Base-by-base conservation (phyloP, 305 asterid genomes). In the Rubia peregrina region DNA sequence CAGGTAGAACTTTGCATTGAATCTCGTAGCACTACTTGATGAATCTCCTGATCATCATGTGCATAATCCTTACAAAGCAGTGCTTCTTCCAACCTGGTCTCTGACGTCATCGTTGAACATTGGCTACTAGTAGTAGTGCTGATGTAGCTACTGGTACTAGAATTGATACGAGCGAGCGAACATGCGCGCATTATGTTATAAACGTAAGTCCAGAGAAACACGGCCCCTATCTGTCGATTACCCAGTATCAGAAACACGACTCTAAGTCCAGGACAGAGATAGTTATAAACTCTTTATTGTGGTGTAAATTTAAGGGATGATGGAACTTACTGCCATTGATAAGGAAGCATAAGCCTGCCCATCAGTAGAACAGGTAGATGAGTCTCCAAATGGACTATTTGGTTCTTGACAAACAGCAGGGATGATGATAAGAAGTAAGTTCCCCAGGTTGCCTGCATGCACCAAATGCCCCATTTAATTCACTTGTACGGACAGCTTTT, bases 311-410 rank as follows among this genome's bases (percentile, higher is more conserved):
- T 6, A 43, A 6, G 48, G 61, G 65, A 70, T 17, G 48, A 21
- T 22, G 65, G 19, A 5, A 44, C 14, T 48, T 79, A 79, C 83
- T 11, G 83, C 80, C 83, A 79, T 79, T 2, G 80, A 79, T 5
- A 79, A 77, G n/a, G 83, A 75, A 0, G 80, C 83, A 79, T 79
- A 79, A 9, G 80, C 80, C 62, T 68, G 53, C 57, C 83, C 83
- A 69, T 75, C 63, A 0, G 77, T 74, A 5, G 77, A 63, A 10
- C 83, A 79, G 14, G 57, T 69, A 12, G 71, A 24, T 26, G 83
- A 46, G 72, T 75, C 83, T 16, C 83, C 83, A 69, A 79, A 79
- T 3, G 83, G 83, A 49, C 77, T 79, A 16, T 72, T 72, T 57
- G 48, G 38, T 74, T 79, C 83, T 40, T 72, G n/a, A 51, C 80